Conservation (phyloP, 2,329 filamentous ascomycete species). For the Boeremia lycopersici region DNA sequence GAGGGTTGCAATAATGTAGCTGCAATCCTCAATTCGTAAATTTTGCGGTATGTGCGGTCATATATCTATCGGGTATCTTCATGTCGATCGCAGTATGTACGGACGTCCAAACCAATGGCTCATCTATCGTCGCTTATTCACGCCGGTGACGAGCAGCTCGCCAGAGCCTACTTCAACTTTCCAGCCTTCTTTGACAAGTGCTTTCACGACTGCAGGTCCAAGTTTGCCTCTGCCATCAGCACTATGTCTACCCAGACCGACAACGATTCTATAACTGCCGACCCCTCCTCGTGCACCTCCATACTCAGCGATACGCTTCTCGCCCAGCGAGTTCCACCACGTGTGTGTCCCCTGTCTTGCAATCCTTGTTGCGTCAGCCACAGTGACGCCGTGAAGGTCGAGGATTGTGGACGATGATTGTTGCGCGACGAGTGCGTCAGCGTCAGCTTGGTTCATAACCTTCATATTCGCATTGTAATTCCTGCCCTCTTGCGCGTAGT, state of each 20-base stretch:
- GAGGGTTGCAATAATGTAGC: neutral
- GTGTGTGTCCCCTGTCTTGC: slow-evolving; percentile 66
- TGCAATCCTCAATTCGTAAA: neutral
- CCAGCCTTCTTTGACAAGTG: slow-evolving; percentile 81
- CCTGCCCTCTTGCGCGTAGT: slow-evolving; percentile 74
- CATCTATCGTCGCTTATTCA: slow-evolving; percentile 37
- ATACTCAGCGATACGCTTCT: slow-evolving; percentile 59
- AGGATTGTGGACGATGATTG: slow-evolving; percentile 72
- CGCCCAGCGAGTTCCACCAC: slow-evolving; percentile 80
- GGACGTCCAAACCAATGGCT: neutral
- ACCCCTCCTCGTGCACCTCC: slow-evolving; percentile 51
- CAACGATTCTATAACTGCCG: slow-evolving; percentile 74
- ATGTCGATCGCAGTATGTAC: neutral
- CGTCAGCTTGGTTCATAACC: slow-evolving; percentile 66
- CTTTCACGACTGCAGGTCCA: slow-evolving; percentile 78
- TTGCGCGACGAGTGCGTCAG: slow-evolving; percentile 70
- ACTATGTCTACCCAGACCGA: slow-evolving; percentile 80
- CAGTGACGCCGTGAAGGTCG: slow-evolving; percentile 84
- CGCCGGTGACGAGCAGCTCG: slow-evolving; percentile 71
- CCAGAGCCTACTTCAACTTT: slow-evolving; percentile 75
- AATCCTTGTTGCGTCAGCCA: slow-evolving; percentile 81
- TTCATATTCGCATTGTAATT: slow-evolving; percentile 66
- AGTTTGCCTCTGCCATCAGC: slow-evolving; percentile 75
- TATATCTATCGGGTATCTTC: slow-evolving; percentile 4
- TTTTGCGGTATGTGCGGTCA: too few relatives aligned